Base-by-base conservation (phyloP, 352 stramenopile species). In the Phytophthora hibernalis region DNA sequence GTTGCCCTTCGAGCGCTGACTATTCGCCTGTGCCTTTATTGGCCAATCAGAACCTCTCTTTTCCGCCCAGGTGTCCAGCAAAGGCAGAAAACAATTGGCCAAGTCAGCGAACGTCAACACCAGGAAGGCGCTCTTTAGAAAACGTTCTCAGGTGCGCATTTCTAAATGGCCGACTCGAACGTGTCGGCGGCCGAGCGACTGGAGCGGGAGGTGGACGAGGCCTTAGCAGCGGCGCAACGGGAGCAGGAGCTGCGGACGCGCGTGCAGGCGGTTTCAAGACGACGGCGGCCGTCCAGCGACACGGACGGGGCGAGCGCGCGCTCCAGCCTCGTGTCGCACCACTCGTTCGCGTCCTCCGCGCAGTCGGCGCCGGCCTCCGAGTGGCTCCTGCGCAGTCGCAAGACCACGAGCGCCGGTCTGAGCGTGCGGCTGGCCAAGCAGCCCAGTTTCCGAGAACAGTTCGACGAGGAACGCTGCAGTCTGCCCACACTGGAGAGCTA, bases 391-490 rank as follows among this genome's bases (percentile, higher is more conserved):
- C 66, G 56, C 10, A 53, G 43, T 48, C 70, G 65, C 7, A 70
- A 57, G 33, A 54, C 33, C 16, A 55, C 62, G 1, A 66, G 24
- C 6, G 31, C 44, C 6, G 57, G 38, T 0, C 15, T 15, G 1
- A 75, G 37, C 28, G n/a, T 47, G n/a, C 61, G 68, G 8, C 45
- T 83, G 7, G 70, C 58, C 33, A 77, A 82, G 63, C 74, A 80
- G 43, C 69, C 58, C 3, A 83, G 72, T 42, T 80, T 78, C 55
- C 61, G 71, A 35, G 77, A 86, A 10, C 71, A 82, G 26, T 85
- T 85, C 40, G 72, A 85, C 30, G 81, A 90, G 15, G 74, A 87
- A 11, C 76, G 81, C 6, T 86, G 54, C 61, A 86, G 78, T 70
- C 47, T 90, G 1, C 79, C 79, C 3, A 80, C 81, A 12, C 56